Base-by-base conservation (phyloP, 208 protist species). In the Leishmania tarentolae region DNA sequence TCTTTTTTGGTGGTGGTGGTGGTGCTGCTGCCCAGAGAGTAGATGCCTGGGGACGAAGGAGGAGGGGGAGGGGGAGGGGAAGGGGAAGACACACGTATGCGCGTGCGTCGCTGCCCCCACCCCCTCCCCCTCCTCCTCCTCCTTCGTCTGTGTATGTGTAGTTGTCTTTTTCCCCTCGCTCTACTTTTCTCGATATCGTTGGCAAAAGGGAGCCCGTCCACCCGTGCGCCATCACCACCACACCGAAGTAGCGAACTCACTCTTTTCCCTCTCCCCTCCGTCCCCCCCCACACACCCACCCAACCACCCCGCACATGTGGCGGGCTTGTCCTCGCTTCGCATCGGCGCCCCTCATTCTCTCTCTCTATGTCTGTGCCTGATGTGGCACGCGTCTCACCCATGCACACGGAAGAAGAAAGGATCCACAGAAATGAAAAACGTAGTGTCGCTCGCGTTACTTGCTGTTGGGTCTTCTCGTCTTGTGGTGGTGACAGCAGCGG, bases 121-220 rank as follows among this genome's bases (percentile, higher is more conserved):
- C 47, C 47, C 19, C 24, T 31, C 1, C 57, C 57, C 3, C n/a
- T 15, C 0, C 46, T 9, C 46, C 46, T 50, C 46, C 3, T 50
- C 47, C 15, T 50, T 50, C 8, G 47, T 15, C 7, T 50, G 47
- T 50, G 0, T 13, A 13, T 50, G 47, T 50, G 47, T 50, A 17
- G 47, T 63, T 72, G 71, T 86, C 13, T 83, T 85, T 24, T 70
- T 31, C 65, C 2, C 31, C 37, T 46, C 13, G 6, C 31, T 70
- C 31, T 42, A 35, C 17, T 0, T 0, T 28, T 70, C 31, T 21
- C 19, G 21, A 11, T 35, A 7, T 70, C 31, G 5, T 31, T 35
- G 57, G 47, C 11, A 50, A 50, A 0, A 50, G 47, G 11, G 47
- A 50, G 15, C 5, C 47, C 47, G 3, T 13, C 1, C 47, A 50